Base-by-base conservation (phyloP, 768 basidiomycete species). In the Candolleomyces efflorescens region DNA sequence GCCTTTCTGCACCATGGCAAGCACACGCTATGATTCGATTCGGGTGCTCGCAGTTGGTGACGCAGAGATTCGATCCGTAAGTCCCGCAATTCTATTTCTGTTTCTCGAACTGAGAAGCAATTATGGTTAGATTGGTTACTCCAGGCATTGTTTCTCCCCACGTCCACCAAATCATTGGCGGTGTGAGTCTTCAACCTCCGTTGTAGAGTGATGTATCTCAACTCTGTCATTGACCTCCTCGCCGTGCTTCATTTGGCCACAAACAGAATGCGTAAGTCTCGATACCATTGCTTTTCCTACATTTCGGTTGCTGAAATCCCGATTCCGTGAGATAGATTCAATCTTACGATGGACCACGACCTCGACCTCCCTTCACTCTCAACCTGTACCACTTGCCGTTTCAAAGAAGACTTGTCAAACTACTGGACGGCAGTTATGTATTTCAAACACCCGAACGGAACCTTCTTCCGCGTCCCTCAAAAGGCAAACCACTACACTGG, bases 101-200 rank as follows among this genome's bases (percentile, higher is more conserved):
- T 3, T 53, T 15, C 38, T 10, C 20, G n/a, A 20, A 20, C 46
- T 26, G 13, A 20, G 7, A 9, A 18, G 37, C 9, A 9, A 53
- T 22, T 17, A 26, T 53, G 18, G 23, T 9, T 44, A 61, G 60
- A 15, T 41, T 61, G 27, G 60, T 61, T 26, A 61, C 55, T 7
- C 60, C 60, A n/a, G 60, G 56, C 23, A 44, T 58, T 38, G 60
- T 61, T 12, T 58, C 60, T 43, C 60, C 60, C 13, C 60, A 61
- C 36, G 39, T 61, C 11, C 60, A 61, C 48, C 60, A 61, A 41
- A 55, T 61, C 38, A 55, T 61, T 46, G 60, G 60, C 17, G 60
- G 60, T 10, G 60, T 61, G 48, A 43, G 60, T 49, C 26, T 26
- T 32, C 32, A 32, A 32, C 32, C 32, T 32, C 11, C 32, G 7